These are phyloP conservation scores for Penicillium egyptiacum DNA, from an alignment of 495 filamentous ascomycete species.

Conservation along the genomic window DNA sequence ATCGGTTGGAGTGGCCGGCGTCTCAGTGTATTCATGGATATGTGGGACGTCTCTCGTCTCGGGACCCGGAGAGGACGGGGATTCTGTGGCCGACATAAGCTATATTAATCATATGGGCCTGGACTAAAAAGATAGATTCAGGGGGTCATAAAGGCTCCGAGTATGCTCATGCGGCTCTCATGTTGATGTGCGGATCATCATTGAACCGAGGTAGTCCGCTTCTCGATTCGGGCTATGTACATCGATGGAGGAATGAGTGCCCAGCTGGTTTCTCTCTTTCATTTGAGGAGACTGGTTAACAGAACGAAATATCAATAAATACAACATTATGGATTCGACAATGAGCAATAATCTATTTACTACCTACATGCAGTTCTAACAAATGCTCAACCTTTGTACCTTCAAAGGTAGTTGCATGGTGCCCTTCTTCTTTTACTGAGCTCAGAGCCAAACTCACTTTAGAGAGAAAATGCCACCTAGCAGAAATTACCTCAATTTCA, in stretches of 20 bases:
- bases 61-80: constrained; percentile 26
- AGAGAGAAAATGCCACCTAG: neutral
- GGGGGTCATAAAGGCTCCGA: constrained; percentile 8
- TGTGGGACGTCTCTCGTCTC: constrained; percentile 30
- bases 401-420: neutral
- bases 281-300: neutral
- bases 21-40: constrained; percentile 17
- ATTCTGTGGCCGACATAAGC: constrained; percentile 43
- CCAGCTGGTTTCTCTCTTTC: neutral
- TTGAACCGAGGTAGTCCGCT: constrained; percentile 24
- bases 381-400: neutral
- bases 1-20: constrained; percentile 16
- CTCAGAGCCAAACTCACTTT: neutral
- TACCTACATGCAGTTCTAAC: neutral
- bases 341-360: neutral
- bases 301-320: neutral
- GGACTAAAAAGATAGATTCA: constrained; percentile 59
- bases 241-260: neutral
- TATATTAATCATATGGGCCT: constrained; percentile 34
- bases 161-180: constrained; percentile 24
- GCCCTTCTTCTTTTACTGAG: neutral
- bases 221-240: neutral
- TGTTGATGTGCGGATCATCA: constrained; percentile 32
- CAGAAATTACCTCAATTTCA: neutral
- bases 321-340: neutral